These are phyloP conservation scores for Stephania cephalantha DNA, from an alignment of 164 flowering plant species.

Conservation along the genomic window DNA sequence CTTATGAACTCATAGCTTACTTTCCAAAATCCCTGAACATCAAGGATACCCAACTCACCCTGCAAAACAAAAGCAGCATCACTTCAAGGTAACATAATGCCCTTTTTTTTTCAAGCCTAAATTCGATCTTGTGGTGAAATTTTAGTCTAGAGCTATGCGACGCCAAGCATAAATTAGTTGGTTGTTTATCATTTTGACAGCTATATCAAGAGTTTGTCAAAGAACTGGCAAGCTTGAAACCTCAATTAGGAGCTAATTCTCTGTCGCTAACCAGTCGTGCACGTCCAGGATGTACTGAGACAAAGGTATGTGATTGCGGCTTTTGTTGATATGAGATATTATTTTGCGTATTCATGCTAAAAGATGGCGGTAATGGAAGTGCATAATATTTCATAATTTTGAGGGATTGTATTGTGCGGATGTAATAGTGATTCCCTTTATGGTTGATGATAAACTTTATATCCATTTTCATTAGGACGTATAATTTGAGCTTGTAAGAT, in stretches of 20 bases:
- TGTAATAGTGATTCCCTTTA: background rate
- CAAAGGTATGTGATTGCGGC: conserved; percentile 14
- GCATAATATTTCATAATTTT: background rate
- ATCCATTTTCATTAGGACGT: too few relatives aligned
- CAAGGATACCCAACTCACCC: conserved; percentile 17
- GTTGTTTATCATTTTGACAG: conserved; percentile 17
- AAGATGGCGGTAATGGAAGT: background rate
- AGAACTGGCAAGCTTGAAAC: conserved; percentile 27
- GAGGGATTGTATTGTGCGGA: background rate
- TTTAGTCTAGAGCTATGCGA: background rate
- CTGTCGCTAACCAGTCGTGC: background rate
- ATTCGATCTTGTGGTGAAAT: background rate
- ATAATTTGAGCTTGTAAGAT: too few relatives aligned
- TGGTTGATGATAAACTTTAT: too few relatives aligned
- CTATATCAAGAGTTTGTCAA: conserved; percentile 19
- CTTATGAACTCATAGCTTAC: conserved; percentile 14
- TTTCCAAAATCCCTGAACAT: conserved; percentile 25
- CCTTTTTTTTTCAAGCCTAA: background rate
- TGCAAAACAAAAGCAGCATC: conserved; percentile 22
- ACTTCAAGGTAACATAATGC: conserved; percentile 21
- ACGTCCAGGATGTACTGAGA: conserved; percentile 3
- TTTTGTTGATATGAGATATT: background rate
- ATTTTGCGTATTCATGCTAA: background rate
- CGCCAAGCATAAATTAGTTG: background rate
- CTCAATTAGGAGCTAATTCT: conserved; percentile 9